These are phyloP conservation scores for Abrus precatorius DNA, from an alignment of 306 rosid genomes.

Conservation along the genomic window DNA sequence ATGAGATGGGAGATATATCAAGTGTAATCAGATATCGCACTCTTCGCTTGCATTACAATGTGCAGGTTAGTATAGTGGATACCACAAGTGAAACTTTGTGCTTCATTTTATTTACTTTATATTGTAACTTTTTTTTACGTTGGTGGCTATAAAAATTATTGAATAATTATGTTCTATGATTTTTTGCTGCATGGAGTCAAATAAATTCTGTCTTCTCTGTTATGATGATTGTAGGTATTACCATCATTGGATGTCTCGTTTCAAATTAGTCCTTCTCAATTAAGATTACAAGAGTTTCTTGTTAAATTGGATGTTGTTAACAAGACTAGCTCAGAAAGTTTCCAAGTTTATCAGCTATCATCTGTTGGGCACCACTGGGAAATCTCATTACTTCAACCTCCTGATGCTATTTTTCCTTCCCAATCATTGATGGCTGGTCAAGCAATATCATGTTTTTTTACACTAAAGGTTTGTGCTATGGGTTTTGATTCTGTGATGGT, in stretches of 20 bases:
- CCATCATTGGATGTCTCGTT: conserved; percentile 91
- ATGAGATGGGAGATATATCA: conserved; percentile 83
- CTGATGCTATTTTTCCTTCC: conserved; percentile 75
- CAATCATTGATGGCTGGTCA: conserved; percentile 81
- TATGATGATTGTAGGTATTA: conserved; percentile 66
- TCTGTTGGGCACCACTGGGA: conserved; percentile 82
- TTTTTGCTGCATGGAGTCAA: not conserved
- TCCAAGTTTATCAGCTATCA: conserved; percentile 86
- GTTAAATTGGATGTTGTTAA: conserved; percentile 88
- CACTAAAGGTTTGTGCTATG: conserved; percentile 73
- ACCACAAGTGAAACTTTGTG: conserved; percentile 39
- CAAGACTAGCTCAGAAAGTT: conserved; percentile 78
- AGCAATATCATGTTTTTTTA: conserved; percentile 89
- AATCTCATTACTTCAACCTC: conserved; percentile 82
- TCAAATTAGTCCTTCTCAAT: conserved; percentile 87
- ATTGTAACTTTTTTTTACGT: conserved; percentile 13
- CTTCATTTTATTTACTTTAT: conserved; percentile 35
- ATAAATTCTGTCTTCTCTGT: conserved; percentile 15
- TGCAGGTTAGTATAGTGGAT: conserved; percentile 73
- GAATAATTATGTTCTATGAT: conserved; percentile 27
- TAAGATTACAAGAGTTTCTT: conserved; percentile 86
- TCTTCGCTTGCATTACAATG: conserved; percentile 81
- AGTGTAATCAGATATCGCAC: conserved; percentile 82
- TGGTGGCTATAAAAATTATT: conserved; percentile 21
- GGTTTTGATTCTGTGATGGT: conserved; percentile 36